Base-by-base conservation (phyloP, 331 rosid genomes). In the Quercus phellos region DNA sequence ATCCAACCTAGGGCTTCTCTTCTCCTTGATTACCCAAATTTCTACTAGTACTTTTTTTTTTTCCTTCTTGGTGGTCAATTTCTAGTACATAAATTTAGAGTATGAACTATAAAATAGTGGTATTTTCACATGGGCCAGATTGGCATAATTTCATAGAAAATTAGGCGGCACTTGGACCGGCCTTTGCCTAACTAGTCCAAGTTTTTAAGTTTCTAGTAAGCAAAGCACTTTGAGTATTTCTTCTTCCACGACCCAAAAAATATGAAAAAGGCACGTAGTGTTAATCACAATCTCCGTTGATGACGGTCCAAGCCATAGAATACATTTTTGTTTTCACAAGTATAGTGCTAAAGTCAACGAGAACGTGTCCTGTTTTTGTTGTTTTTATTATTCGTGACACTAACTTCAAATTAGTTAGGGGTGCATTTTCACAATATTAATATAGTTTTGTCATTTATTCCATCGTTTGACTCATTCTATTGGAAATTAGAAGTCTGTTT, bases 141-240 rank as follows among this genome's bases (percentile, higher is more conserved):
- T 78, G 70, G 55, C 66, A 29, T 38, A 14, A 34, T 51, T 51
- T 29, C 29, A 38, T 60, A 0, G 50, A 54, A 78, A 29, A 4
- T 16, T n/a, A 19, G 59, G 69, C 42, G 54, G 72, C 59, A 68
- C 26, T 73, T 80, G 80, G 84, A 80, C 79, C 18, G 77, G 55
- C 78, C 50, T 34, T 2, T 59, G 18, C 35, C 10, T 43, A 11
- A 17, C 2, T 4, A 4, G 17, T 58, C 35, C 35, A 12, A 27
- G 19, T 29, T 64, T 19, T 51, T 2, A 8, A 72, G 17, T 42
- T 54, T 50, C 16, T 27, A 38, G 46, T 38, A 38, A 38, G 46
- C 46, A 19, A 64, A 64, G 64, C 81, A 68, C 81, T 80, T 72
- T 38, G 64, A 64, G 68, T 27, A 35, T 54, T 32, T 75, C 17